Evolutionary conservation across 2,329 filamentous ascomycete genomes (phyloP).

Genomic region (Cladosporium austrohemisphaericum): DNA sequence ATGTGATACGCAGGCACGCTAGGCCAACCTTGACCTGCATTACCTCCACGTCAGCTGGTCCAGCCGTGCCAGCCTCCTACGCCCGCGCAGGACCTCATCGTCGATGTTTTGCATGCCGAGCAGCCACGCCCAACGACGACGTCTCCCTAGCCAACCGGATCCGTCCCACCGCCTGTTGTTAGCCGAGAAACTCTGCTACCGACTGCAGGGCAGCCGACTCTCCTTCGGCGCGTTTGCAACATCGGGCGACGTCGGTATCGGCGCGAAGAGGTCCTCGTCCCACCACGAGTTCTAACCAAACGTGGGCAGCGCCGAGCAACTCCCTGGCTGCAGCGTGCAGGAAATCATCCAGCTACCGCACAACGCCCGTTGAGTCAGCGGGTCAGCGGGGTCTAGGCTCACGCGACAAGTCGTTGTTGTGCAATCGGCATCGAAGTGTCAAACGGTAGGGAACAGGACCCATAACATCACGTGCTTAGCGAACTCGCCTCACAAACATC

Average conservation of each 20-base stretch:
- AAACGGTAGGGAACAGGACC: background rate
- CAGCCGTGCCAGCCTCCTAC: background rate
- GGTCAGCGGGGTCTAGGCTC: background rate
- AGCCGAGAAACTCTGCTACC: constrained; percentile 5
- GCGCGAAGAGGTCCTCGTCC: background rate
- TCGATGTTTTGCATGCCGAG: constrained; percentile 13
- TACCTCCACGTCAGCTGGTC: background rate
- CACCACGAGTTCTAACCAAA: background rate
- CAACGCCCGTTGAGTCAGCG: constrained; percentile 3
- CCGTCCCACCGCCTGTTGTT: background rate
- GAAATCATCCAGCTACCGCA: background rate
- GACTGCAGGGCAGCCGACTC: constrained; percentile 3
- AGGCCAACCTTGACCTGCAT: background rate
- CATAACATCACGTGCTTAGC: background rate
- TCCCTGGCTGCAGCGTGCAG: constrained; percentile 6
- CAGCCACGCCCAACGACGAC: background rate
- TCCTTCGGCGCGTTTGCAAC: constrained; percentile 9
- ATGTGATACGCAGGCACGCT: background rate
- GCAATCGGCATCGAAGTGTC: background rate
- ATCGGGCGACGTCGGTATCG: constrained; percentile 4
- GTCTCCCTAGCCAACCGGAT: background rate
- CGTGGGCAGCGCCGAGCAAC: constrained; percentile 5
- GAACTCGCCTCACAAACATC: constrained; percentile 4
- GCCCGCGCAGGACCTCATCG: constrained; percentile 2
- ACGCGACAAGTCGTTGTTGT: background rate